A percentile compares a stretch with the other conserved stretches of the same genome.
Conservation (phyloP, 805 yeast genomes). For the Hanseniaspora lindneri region DNA sequence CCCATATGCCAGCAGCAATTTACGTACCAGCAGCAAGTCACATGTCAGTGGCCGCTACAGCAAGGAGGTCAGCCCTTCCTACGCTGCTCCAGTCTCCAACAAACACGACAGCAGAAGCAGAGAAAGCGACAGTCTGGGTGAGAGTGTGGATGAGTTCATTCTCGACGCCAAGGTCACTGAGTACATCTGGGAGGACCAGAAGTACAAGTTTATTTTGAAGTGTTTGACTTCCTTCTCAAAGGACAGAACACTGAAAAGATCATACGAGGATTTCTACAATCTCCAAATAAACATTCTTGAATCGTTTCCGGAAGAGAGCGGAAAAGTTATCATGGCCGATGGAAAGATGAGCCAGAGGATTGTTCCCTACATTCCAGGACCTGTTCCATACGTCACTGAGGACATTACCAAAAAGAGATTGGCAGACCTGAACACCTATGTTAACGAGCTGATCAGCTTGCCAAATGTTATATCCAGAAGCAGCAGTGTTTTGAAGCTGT, state of each 20-base stretch:
- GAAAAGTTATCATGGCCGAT: conserved; percentile 37
- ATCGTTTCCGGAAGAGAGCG: conserved; percentile 84
- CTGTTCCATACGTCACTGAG: conserved; percentile 82
- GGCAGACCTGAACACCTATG: conserved; percentile 45
- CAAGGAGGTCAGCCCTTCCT: neutral
- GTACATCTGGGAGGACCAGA: conserved; percentile 67
- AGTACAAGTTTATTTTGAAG: conserved; percentile 75
- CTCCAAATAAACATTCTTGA: conserved; percentile 75
- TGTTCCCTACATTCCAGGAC: conserved; percentile 93
- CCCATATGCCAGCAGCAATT: too few species aligned
- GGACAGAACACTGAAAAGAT: conserved; percentile 63
- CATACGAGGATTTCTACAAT: conserved; percentile 91
- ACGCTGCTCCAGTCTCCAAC: conserved; percentile 9
- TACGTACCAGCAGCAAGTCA: too few species aligned
- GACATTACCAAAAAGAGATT: conserved; percentile 45
- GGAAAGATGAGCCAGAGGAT: conserved; percentile 64
- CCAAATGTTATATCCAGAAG: conserved; percentile 69
- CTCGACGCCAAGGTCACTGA: conserved; percentile 59
- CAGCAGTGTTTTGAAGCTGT: conserved; percentile 55
- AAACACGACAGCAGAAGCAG: neutral
- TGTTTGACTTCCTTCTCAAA: conserved; percentile 60
- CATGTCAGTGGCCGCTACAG: too few species aligned
- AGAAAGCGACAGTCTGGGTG: neutral
- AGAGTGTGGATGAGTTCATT: conserved; percentile 20
- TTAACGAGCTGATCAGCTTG: conserved; percentile 48